Base-by-base conservation (phyloP, 352 stramenopile species). In the Phytopythium ostracodes region DNA sequence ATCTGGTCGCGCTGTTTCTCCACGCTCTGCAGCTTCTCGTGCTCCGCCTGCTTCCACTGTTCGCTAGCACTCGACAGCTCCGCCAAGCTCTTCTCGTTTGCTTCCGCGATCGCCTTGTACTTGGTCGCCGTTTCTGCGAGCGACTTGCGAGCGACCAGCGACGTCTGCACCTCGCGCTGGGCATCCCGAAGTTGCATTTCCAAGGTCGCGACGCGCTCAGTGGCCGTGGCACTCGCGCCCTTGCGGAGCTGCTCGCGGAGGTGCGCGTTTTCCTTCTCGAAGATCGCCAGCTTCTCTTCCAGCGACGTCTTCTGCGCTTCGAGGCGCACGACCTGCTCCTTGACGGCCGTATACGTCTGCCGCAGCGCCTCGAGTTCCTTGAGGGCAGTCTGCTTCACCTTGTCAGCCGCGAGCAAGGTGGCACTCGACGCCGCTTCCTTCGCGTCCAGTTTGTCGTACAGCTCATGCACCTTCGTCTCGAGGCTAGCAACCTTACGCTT, bases 101-200 rank as follows among this genome's bases (percentile, higher is more conserved):
- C 84, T 73, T 90, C 82, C 54, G 84, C 80, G 61, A 93, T 72
- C 38, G 75, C 73, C 59, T 91, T 93, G 68, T 91, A 93, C 56
- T 88, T 84, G 9, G 75, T 67, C 27, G 87, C 71, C 12, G 78
- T 79, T 57, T 90, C 77, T 0, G 75, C 80, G 17, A 90, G 68
- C 15, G 80, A 81, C 59, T 91, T 89, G 43, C 76, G 80, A 24
- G 76, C 77, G 9, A 79, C 65, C 33, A 89, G 64, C 10, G 76
- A 81, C 14, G 77, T 69, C 52, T 88, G 80, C 22, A 82, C 66
- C 66, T 88, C 77, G 11, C 59, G 75, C 68, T 90, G 79, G 42
- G 81, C 73, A 40, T 91, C 76, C 31, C 67, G 71, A 18, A 91
- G 69, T 51, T 89, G 73, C 47, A 82, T 67, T 67, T 92, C 84